Evolutionary conservation across 495 filamentous ascomycete genomes (phyloP).

Genomic region (Neohortaea acidophila): DNA sequence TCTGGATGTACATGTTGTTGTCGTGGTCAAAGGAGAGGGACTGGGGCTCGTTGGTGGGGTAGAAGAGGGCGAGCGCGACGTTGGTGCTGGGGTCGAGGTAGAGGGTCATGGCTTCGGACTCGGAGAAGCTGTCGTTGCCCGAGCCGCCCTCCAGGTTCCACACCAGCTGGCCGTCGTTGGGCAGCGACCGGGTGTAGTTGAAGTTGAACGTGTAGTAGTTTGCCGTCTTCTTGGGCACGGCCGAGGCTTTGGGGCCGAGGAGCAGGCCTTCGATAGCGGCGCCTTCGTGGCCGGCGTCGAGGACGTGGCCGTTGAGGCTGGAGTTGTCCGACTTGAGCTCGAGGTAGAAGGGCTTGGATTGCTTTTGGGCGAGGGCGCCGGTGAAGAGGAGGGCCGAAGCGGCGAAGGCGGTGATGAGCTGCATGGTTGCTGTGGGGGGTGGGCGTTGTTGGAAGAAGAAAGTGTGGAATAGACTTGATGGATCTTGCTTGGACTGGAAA

Average conservation of each 20-base stretch:
- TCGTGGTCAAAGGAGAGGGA: not conserved
- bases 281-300: not conserved
- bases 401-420: too few relatives aligned
- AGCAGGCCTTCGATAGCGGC: not conserved
- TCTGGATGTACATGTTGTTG: not conserved
- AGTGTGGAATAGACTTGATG: too few relatives aligned
- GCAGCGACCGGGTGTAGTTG: not conserved
- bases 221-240: not conserved
- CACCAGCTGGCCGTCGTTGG: not conserved
- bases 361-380: too few relatives aligned
- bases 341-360: not conserved
- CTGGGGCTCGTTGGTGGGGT: not conserved
- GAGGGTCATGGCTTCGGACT: not conserved
- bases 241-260: too few relatives aligned
- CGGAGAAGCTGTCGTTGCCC: not conserved
- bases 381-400: too few relatives aligned
- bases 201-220: not conserved
- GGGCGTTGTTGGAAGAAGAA: too few relatives aligned
- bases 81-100: not conserved
- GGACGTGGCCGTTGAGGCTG: not conserved
- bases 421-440: too few relatives aligned
- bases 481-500: too few relatives aligned
- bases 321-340: not conserved
- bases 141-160: not conserved
- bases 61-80: not conserved